Evolutionary conservation across 441 rosid species (phyloP).

Genomic region (Croton setiger): DNA sequence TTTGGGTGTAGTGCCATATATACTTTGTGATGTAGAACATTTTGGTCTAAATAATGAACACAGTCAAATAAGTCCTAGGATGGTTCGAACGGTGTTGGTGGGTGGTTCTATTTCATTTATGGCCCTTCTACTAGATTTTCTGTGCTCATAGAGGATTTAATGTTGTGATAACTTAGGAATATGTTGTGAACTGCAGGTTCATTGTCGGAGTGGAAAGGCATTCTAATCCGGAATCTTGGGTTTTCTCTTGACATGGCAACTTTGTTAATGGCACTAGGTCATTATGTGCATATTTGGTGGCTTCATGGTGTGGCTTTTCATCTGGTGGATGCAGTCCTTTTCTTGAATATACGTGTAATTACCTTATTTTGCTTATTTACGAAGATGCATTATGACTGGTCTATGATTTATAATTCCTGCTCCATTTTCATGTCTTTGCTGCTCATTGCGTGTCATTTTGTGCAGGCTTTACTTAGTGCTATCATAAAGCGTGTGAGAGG

Average conservation of each 20-base stretch:
- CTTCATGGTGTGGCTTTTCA: slow-evolving; percentile 96
- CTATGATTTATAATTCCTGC: slow-evolving; percentile 14
- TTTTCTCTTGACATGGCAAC: slow-evolving; percentile 94
- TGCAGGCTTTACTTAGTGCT: slow-evolving; percentile 91
- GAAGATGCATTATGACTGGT: background rate
- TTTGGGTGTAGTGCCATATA: background rate
- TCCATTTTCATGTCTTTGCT: slow-evolving; percentile 10
- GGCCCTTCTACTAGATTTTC: background rate
- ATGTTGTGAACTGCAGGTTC: slow-evolving; percentile 54
- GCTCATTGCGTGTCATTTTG: slow-evolving; percentile 20
- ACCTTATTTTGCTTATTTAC: slow-evolving; percentile 23
- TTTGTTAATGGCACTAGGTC: slow-evolving; percentile 86
- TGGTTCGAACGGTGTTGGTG: background rate
- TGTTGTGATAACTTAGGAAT: slow-evolving; percentile 17
- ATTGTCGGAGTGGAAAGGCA: slow-evolving; percentile 90
- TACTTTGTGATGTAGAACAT: background rate
- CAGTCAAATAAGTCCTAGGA: background rate
- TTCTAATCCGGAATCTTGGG: slow-evolving; percentile 83
- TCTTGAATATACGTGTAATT: slow-evolving; percentile 89
- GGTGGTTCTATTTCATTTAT: slow-evolving; percentile 3
- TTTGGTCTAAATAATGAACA: background rate
- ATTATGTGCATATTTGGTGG: slow-evolving; percentile 93
- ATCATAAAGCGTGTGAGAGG: slow-evolving; percentile 89
- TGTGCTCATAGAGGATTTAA: background rate
- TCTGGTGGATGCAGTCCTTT: slow-evolving; percentile 85